These are phyloP conservation scores for Chrysosporium keratinophilum DNA, from an alignment of 2,329 filamentous ascomycete species.

Conservation along the genomic window DNA sequence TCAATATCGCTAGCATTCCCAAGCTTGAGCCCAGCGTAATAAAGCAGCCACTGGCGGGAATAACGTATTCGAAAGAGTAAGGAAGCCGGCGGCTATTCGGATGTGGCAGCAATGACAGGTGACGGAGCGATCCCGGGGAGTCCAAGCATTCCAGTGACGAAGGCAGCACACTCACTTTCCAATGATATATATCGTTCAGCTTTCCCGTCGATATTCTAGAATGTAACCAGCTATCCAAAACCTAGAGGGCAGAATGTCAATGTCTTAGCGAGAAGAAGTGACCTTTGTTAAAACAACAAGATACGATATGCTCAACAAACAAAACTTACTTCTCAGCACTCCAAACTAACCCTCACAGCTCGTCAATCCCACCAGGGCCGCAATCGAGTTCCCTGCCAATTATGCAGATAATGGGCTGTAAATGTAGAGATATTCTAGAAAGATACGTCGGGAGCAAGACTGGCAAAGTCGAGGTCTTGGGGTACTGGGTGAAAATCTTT, in stretches of 20 bases:
- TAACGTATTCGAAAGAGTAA: neutral
- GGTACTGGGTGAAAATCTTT: conserved; percentile 15
- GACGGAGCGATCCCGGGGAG: neutral
- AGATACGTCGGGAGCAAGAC: neutral
- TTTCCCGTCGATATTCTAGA: neutral
- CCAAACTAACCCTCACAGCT: conserved; percentile 15
- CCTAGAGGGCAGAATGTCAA: conserved; percentile 2
- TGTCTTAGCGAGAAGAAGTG: conserved; percentile 3
- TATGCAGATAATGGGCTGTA: conserved; percentile 4
- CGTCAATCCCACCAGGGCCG: conserved; percentile 16
- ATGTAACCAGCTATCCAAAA: neutral
- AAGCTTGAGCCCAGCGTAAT: neutral
- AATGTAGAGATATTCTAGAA: conserved; percentile 5
- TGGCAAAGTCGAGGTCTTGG: conserved; percentile 4
- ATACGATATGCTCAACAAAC: neutral
- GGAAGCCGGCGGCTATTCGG: neutral
- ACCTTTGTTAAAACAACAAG: neutral
- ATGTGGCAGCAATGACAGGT: neutral
- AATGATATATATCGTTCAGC: neutral
- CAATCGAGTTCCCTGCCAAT: conserved; percentile 9
- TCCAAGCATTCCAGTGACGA: neutral
- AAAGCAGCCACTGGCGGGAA: neutral
- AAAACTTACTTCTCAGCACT: conserved; percentile 12
- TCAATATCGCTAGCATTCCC: neutral
- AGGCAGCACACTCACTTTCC: conserved; percentile 3